These are phyloP conservation scores for Populus hybrid DNA, from an alignment of 441 rosid genomes.

Conservation along the genomic window DNA sequence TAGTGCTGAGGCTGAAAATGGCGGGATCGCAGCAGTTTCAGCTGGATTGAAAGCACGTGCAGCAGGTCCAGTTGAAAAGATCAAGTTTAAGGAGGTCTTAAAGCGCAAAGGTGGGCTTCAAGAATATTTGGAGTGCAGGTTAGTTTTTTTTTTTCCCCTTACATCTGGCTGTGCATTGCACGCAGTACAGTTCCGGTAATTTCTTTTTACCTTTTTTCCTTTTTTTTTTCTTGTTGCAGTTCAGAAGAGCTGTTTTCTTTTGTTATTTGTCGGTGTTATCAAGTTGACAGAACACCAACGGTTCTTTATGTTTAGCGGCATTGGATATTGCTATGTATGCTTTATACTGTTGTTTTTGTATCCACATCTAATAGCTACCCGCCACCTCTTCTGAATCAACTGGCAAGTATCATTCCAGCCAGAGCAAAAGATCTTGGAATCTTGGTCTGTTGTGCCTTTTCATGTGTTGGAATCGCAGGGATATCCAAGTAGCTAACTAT, in stretches of 20 bases:
- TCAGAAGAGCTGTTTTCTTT: neutral
- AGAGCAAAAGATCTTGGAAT: neutral
- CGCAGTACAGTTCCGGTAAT: neutral
- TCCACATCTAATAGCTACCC: neutral
- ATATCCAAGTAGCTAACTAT: neutral
- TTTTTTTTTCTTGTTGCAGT: neutral
- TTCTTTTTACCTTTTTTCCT: no score
- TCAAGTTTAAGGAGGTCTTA: slow-evolving; percentile 87
- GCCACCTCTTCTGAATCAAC: neutral
- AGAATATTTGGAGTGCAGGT: slow-evolving; percentile 97
- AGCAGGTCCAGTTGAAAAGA: slow-evolving; percentile 86
- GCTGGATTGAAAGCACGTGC: slow-evolving; percentile 88
- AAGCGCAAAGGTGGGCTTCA: slow-evolving; percentile 94
- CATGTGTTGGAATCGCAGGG: neutral
- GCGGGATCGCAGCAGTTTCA: slow-evolving; percentile 74
- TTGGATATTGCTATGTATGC: neutral
- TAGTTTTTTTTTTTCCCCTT: slow-evolving; percentile 25
- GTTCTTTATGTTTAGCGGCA: neutral
- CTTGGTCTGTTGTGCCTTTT: neutral
- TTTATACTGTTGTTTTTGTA: neutral
- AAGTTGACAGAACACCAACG: neutral
- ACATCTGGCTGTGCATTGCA: slow-evolving; percentile 7
- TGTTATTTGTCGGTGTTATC: neutral
- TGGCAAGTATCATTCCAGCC: neutral
- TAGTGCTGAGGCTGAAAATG: slow-evolving; percentile 44